A percentile compares a stretch with the other conserved stretches of the same genome.
Conservation (phyloP, 2,329 filamentous ascomycete species). For the Monosporascus ibericus region DNA sequence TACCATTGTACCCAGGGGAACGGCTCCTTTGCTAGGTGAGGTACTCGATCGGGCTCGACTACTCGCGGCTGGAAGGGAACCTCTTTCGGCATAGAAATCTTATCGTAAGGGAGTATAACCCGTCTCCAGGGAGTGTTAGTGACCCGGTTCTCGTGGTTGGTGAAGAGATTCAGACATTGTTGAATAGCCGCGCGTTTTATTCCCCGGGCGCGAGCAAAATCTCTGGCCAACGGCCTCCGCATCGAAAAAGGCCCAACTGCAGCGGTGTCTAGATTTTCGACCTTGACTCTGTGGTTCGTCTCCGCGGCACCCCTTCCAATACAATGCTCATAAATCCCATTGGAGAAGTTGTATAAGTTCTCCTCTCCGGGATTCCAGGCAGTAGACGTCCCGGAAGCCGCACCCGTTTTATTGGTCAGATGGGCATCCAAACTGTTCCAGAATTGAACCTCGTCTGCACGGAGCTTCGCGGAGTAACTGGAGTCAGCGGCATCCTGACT, state of each 20-base stretch:
- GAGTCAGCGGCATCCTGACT: constrained; percentile 4
- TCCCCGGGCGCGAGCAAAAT: constrained; percentile 25
- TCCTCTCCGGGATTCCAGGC: constrained; percentile 12
- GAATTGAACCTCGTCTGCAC: constrained; percentile 8
- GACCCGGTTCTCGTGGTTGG: constrained; percentile 30
- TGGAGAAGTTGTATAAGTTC: constrained; percentile 23
- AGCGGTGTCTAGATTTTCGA: not conserved
- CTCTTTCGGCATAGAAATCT: constrained; percentile 16
- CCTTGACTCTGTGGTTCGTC: constrained; percentile 6
- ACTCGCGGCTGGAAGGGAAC: constrained; percentile 15
- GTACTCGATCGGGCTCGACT: constrained; percentile 5
- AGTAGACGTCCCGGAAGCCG: too few species aligned
- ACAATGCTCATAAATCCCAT: constrained; percentile 28
- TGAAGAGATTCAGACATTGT: constrained; percentile 32
- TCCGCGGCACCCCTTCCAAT: constrained; percentile 17
- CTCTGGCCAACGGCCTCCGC: not conserved
- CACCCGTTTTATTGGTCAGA: too few species aligned
- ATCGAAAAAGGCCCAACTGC: not conserved
- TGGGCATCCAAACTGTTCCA: not conserved
- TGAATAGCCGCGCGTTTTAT: constrained; percentile 40
- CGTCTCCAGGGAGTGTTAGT: constrained; percentile 31
- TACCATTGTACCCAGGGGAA: constrained; percentile 25
- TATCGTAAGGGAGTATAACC: constrained; percentile 29
- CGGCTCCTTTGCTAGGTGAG: constrained; percentile 19
- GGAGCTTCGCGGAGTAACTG: not conserved